Percentiles rank a stretch among this genome's conserved stretches.
These are phyloP conservation scores for Xerocomellus dryophilus DNA, from an alignment of 768 basidiomycete genomes.

Conservation along the genomic window DNA sequence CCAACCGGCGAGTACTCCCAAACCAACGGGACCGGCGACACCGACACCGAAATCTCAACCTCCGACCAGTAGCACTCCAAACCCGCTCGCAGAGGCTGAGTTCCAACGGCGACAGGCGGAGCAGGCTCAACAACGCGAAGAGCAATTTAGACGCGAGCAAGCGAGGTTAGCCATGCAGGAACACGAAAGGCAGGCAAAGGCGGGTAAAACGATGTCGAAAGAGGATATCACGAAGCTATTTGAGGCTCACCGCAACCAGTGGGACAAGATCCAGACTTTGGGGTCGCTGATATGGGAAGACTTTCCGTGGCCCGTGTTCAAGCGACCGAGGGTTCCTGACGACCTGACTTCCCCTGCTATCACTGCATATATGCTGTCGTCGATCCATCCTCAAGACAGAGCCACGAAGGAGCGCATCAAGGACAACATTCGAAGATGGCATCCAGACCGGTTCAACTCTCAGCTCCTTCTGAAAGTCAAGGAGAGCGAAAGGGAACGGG, in stretches of 20 bases:
- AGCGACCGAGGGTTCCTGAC: slow-evolving; percentile 52
- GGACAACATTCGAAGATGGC: slow-evolving; percentile 74
- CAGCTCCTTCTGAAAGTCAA: slow-evolving; percentile 62
- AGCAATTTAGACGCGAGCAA: slow-evolving; percentile 67
- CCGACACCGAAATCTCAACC: slow-evolving; percentile 24
- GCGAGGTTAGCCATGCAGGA: slow-evolving; percentile 54
- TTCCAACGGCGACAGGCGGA: slow-evolving; percentile 65
- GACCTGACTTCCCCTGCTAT: slow-evolving; percentile 58
- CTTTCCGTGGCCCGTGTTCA: slow-evolving; percentile 75
- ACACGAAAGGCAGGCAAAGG: slow-evolving; percentile 40
- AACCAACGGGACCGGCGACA: slow-evolving; percentile 22
- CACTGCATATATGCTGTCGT: slow-evolving; percentile 59
- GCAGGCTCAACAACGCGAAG: slow-evolving; percentile 61
- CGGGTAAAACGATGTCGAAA: slow-evolving; percentile 49
- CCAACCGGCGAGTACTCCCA: slow-evolving; percentile 26
- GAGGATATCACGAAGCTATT: slow-evolving; percentile 57
- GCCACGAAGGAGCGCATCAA: slow-evolving; percentile 67
- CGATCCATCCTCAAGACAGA: slow-evolving; percentile 51
- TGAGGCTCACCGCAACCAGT: slow-evolving; percentile 60
- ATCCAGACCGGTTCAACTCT: slow-evolving; percentile 79
- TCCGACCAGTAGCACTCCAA: slow-evolving; percentile 15
- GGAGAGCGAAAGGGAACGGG: slow-evolving; percentile 60
- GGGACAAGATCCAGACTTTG: slow-evolving; percentile 44
- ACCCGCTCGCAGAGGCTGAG: slow-evolving; percentile 46
- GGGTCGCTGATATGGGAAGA: slow-evolving; percentile 56